phyloP scores from a whole-genome alignment of 768 basidiomycete species.

The Gloeostereum incarnatum region DNA sequence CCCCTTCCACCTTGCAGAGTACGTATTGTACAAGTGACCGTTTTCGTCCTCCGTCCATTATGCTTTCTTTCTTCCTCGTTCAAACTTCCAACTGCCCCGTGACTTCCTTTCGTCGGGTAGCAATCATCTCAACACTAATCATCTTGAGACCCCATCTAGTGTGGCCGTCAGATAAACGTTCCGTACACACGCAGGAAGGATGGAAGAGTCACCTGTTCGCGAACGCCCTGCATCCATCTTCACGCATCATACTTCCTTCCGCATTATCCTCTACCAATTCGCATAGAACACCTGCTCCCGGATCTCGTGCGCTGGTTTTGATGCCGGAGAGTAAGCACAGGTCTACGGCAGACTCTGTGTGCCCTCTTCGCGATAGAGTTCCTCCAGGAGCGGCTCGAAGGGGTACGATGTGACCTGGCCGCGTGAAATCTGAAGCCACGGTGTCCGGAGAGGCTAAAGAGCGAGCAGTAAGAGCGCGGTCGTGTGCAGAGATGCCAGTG shows the following conservation, averaged over 20 bases:
- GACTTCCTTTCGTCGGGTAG: slow-evolving; percentile 3
- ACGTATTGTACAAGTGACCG: no score
- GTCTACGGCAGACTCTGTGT: slow-evolving; percentile 89
- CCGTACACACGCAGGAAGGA: no score
- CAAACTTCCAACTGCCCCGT: no score
- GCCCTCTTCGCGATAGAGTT: slow-evolving; percentile 79
- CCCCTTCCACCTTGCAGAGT: no score
- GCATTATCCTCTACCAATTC: slow-evolving; percentile 92
- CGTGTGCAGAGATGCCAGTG: slow-evolving; percentile 96
- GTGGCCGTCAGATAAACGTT: no score
- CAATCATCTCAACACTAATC: slow-evolving; percentile 88
- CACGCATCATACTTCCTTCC: slow-evolving; percentile 85
- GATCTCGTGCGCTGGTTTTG: no score
- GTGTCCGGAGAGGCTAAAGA: slow-evolving; percentile 61
- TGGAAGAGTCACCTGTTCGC: no score
- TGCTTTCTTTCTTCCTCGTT: no score
- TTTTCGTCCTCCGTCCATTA: no score
- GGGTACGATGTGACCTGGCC: slow-evolving; percentile 95
- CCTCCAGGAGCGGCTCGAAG: slow-evolving; percentile 83
- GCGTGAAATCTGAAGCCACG: slow-evolving; percentile 63
- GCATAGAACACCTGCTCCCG: slow-evolving; percentile 77
- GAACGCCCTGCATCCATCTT: slow-evolving; percentile 89
- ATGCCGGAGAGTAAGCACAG: slow-evolving; percentile 70
- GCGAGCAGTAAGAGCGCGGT: slow-evolving; percentile 81
- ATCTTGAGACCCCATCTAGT: slow-evolving; percentile 88